These are phyloP conservation scores for Colletotrichum sp. DNA, from an alignment of 2,329 filamentous ascomycete genomes.

Conservation along the genomic window DNA sequence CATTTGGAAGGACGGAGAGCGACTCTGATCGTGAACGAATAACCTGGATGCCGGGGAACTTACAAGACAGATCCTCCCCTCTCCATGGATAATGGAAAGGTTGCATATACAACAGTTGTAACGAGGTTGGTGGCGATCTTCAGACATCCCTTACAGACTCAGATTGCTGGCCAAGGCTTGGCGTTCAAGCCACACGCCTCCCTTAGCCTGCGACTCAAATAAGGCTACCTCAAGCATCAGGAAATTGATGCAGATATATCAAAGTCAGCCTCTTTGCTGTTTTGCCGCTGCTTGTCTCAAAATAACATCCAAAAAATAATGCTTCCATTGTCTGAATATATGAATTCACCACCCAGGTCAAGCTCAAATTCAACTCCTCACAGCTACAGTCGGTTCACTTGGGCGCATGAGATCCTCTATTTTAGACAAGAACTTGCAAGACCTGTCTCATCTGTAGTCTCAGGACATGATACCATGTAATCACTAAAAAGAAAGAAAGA, in stretches of 20 bases:
- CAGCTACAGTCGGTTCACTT: not conserved
- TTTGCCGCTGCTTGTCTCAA: not conserved
- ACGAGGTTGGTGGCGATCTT: not conserved
- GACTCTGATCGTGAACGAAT: too few relatives aligned
- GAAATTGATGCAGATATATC: rapidly evolving
- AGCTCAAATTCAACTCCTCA: not conserved
- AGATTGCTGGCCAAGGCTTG: not conserved
- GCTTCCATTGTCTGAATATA: rapidly evolving
- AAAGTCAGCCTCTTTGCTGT: rapidly evolving
- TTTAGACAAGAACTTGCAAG: rapidly evolving
- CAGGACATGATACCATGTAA: rapidly evolving
- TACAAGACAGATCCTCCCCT: rapidly evolving
- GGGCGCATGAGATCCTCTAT: rapidly evolving
- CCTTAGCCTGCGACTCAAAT: not conserved
- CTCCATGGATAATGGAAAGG: rapidly evolving
- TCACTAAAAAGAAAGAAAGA: not conserved
- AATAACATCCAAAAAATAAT: not conserved
- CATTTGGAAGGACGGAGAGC: too few relatives aligned
- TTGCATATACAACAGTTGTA: not conserved
- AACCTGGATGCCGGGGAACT: not conserved
- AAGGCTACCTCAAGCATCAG: not conserved
- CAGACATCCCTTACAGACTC: not conserved
- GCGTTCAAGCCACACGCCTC: not conserved
- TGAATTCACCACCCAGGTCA: rapidly evolving
- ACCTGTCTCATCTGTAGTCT: rapidly evolving